Conservation (phyloP, 192 early-diverging fungal genomes). For the Coemansia sp. region DNA sequence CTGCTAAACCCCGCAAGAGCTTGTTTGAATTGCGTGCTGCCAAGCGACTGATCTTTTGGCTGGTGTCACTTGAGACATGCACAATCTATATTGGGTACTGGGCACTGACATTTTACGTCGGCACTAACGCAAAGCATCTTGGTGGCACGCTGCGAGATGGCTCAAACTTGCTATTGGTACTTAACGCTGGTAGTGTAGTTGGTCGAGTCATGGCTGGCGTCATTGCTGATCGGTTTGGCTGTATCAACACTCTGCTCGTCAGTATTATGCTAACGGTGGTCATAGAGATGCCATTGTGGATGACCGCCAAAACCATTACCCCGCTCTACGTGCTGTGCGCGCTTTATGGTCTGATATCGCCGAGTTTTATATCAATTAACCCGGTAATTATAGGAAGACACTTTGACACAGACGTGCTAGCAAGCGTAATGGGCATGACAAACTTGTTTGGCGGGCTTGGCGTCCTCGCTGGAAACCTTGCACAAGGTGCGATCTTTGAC, state of each 20-base stretch:
- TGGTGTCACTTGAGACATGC: conserved; percentile 34
- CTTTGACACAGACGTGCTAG: conserved; percentile 31
- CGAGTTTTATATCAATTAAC: conserved; percentile 50
- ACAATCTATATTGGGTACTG: conserved; percentile 52
- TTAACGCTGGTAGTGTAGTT: conserved; percentile 38
- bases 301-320: conserved; percentile 26
- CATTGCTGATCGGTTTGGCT: conserved; percentile 41
- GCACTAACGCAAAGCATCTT: conserved; percentile 26
- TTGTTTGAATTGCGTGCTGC: conserved; percentile 29
- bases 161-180: conserved; percentile 37
- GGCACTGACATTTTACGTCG: conserved; percentile 45
- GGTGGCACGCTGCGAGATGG: conserved; percentile 33
- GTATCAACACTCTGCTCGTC: conserved; percentile 37
- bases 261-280: conserved; percentile 27
- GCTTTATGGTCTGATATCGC: conserved; percentile 42
- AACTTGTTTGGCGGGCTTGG: conserved; percentile 48
- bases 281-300: conserved; percentile 45
- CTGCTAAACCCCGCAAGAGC: conserved; percentile 56
- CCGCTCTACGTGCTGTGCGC: conserved; percentile 41
- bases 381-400: conserved; percentile 40
- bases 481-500: conserved; percentile 50
- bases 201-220: conserved; percentile 38
- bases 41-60: conserved; percentile 37
- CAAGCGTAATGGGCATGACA: conserved; percentile 48
- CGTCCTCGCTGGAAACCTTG: conserved; percentile 36